These are phyloP conservation scores for Aspergillus phoenicis DNA, from an alignment of 2,329 filamentous ascomycete species.

Conservation along the genomic window DNA sequence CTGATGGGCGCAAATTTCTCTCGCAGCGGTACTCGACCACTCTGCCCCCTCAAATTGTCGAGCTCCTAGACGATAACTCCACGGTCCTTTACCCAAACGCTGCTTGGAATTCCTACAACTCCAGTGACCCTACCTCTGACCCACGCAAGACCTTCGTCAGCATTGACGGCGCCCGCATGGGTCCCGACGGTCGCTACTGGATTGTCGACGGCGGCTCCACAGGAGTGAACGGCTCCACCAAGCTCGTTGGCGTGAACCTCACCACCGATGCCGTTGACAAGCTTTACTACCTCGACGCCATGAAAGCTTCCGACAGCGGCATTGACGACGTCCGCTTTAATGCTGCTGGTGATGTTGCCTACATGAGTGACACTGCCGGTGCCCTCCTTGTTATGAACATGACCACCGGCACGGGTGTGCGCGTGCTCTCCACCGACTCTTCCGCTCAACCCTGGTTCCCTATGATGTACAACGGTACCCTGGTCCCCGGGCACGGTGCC, in stretches of 20 bases:
- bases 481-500: neutral
- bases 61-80: neutral
- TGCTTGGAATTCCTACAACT: slow-evolving; percentile 2
- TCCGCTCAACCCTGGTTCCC: slow-evolving; percentile 3
- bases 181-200: slow-evolving; percentile 5
- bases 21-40: slow-evolving; percentile 1
- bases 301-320: neutral
- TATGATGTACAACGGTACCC: slow-evolving; percentile 6
- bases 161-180: slow-evolving; percentile 1
- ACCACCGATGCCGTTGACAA: slow-evolving; percentile 7
- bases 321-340: slow-evolving; percentile 5
- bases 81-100: neutral
- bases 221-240: slow-evolving; percentile 1
- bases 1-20: neutral
- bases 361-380: slow-evolving; percentile 4
- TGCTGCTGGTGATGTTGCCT: neutral
- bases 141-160: neutral
- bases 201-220: slow-evolving; percentile 2
- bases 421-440: neutral
- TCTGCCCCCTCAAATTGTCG: neutral
- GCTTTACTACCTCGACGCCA: slow-evolving; percentile 1
- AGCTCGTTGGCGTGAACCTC: slow-evolving; percentile 2
- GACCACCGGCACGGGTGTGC: slow-evolving; percentile 5
- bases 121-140: neutral
- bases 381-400: slow-evolving; percentile 4